These are phyloP conservation scores for Trametes sp. DNA, from an alignment of 1,284 basidiomycete genomes.

Conservation along the genomic window DNA sequence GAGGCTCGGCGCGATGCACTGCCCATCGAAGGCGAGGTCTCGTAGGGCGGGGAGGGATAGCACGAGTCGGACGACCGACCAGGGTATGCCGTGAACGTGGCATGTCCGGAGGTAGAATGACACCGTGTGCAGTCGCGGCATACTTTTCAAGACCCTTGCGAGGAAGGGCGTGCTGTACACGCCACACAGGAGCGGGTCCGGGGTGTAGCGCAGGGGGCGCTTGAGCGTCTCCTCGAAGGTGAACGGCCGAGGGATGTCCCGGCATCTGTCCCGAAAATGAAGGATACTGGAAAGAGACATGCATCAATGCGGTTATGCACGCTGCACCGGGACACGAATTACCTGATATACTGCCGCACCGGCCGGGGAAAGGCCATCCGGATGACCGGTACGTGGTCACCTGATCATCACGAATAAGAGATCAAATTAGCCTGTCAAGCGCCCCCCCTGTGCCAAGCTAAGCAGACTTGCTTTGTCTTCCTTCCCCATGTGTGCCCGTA, in stretches of 20 bases:
- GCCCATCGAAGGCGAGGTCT: neutral
- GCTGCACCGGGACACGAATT: too few species aligned
- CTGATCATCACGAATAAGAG: too few species aligned
- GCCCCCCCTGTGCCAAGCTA: too few species aligned
- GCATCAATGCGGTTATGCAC: too few species aligned
- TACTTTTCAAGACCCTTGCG: neutral
- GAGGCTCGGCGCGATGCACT: neutral
- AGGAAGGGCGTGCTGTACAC: neutral
- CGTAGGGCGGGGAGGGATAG: neutral
- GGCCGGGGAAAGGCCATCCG: too few species aligned
- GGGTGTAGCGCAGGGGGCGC: neutral
- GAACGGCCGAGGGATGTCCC: neutral
- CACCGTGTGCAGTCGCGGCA: neutral
- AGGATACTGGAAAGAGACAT: neutral
- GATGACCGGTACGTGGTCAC: too few species aligned
- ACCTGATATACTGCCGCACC: too few species aligned
- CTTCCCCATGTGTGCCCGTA: too few species aligned
- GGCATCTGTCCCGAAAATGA: neutral
- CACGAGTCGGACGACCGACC: neutral
- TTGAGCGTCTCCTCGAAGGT: neutral
- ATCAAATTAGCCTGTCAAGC: too few species aligned
- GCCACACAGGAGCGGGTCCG: neutral
- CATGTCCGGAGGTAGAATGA: neutral
- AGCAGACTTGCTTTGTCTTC: too few species aligned
- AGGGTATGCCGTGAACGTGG: neutral